Percentiles rank a stretch among this genome's conserved stretches.
Conservation (phyloP, 2,329 filamentous ascomycete species). For the Hypoxylon sp. region DNA sequence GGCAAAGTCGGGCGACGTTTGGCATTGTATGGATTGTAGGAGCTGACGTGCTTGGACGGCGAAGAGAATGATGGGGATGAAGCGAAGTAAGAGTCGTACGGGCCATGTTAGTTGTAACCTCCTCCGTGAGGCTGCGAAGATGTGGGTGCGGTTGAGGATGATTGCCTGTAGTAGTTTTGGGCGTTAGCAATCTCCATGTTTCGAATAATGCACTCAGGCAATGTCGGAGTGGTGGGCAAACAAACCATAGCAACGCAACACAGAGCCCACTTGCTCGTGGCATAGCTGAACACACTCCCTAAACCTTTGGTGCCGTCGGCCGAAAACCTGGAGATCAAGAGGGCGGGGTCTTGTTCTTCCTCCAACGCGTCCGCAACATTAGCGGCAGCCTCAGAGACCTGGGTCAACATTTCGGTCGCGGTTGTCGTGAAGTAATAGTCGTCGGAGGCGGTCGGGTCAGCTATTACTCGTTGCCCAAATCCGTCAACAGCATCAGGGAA, state of each 20-base stretch:
- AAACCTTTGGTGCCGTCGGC: constrained; percentile 75
- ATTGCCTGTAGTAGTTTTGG: constrained; percentile 68
- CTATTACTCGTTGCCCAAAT: constrained; percentile 64
- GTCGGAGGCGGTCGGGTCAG: constrained; percentile 50
- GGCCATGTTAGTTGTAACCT: constrained; percentile 82
- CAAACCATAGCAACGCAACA: constrained; percentile 82
- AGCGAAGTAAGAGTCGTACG: constrained; percentile 76
- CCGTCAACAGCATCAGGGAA: constrained; percentile 71
- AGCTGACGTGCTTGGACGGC: constrained; percentile 75
- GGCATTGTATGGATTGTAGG: constrained; percentile 89
- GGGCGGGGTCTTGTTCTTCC: constrained; percentile 57
- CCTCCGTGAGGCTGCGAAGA: constrained; percentile 90
- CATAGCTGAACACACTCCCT: constrained; percentile 88
- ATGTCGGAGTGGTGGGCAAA: constrained; percentile 41
- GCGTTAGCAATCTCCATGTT: constrained; percentile 30
- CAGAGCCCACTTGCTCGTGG: constrained; percentile 92
- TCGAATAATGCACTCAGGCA: background rate
- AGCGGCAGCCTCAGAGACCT: constrained; percentile 53
- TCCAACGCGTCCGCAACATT: constrained; percentile 59
- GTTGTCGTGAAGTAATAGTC: constrained; percentile 64
- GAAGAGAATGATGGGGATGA: constrained; percentile 78
- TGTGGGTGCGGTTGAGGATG: constrained; percentile 89
- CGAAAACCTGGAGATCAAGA: constrained; percentile 63
- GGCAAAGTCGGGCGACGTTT: constrained; percentile 82
- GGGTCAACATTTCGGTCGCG: constrained; percentile 57